Evolutionary conservation across 1,284 basidiomycete species (phyloP).

Genomic region (Pyrrhoderma lamaoense): DNA sequence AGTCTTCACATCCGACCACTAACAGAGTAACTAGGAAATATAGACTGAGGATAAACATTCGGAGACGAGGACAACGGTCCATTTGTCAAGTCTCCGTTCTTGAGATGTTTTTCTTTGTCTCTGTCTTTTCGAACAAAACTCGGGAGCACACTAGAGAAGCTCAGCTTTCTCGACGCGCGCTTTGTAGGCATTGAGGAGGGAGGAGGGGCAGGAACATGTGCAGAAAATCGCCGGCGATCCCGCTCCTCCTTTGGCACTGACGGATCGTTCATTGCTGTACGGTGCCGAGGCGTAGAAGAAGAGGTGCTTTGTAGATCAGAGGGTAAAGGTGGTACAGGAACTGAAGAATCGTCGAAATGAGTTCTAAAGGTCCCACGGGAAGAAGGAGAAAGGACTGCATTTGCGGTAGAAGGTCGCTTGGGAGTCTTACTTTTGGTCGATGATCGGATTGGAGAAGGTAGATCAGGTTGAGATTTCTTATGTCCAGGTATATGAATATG

Average conservation of each 20-base stretch:
- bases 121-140: conserved; percentile 45
- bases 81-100: background rate
- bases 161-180: conserved; percentile 57
- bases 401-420: conserved; percentile 15
- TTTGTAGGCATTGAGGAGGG: conserved; percentile 27
- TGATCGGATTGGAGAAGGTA: background rate
- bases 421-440: background rate
- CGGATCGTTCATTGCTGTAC: background rate
- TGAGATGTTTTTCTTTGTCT: conserved; percentile 21
- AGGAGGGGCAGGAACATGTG: background rate
- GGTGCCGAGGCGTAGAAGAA: background rate
- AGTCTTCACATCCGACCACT: conserved; percentile 7
- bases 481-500: conserved; percentile 9
- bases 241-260: conserved; percentile 6
- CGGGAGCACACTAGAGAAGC: conserved; percentile 54
- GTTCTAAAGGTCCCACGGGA: background rate
- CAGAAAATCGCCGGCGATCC: conserved; percentile 6
- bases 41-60: background rate
- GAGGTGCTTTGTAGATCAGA: background rate
- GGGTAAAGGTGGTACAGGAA: conserved; percentile 7
- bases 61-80: background rate
- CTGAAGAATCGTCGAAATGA: conserved; percentile 1
- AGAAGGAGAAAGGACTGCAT: conserved; percentile 2
- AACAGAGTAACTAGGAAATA: conserved; percentile 4
- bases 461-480: conserved; percentile 16